These are phyloP conservation scores for Teratosphaeriaceae sp. DNA, from an alignment of 2,329 filamentous ascomycete species.

Conservation along the genomic window DNA sequence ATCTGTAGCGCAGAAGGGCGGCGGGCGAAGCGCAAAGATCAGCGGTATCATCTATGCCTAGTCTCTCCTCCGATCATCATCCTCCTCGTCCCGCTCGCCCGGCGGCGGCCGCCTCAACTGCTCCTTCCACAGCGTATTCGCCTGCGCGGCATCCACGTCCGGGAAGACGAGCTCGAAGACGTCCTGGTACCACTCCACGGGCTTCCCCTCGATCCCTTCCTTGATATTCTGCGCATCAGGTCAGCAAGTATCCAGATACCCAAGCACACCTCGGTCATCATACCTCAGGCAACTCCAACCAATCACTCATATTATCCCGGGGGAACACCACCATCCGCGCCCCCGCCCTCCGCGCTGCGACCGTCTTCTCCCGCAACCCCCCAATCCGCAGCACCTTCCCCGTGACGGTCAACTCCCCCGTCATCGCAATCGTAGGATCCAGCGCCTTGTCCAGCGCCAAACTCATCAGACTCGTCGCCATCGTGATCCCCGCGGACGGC, in stretches of 20 bases:
- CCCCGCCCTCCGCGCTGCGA: conserved; percentile 85
- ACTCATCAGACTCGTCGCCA: conserved; percentile 88
- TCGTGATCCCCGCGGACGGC: conserved; percentile 78
- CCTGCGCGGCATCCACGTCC: conserved; percentile 63
- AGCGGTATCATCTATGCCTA: too few species aligned
- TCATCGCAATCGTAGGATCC: conserved; percentile 90
- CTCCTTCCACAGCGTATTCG: conserved; percentile 66
- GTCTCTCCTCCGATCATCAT: too few species aligned
- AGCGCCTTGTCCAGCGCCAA: conserved; percentile 73
- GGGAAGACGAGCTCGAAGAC: conserved; percentile 91
- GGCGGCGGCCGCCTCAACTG: conserved; percentile 52
- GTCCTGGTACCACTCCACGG: conserved; percentile 88
- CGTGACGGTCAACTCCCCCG: conserved; percentile 91
- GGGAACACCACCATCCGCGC: conserved; percentile 94
- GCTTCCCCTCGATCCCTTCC: conserved; percentile 83
- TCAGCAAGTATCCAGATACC: neutral
- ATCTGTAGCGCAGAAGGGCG: too few species aligned
- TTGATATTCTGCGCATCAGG: conserved; percentile 78
- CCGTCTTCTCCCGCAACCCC: conserved; percentile 91
- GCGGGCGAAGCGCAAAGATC: too few species aligned
- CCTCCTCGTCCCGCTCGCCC: conserved; percentile 36
- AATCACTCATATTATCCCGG: conserved; percentile 90
- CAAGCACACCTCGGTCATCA: too few species aligned
- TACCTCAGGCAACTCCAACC: conserved; percentile 94
- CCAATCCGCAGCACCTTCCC: conserved; percentile 95